Conservation (phyloP, 2,329 filamentous ascomycete species). For the Colletotrichum eremochloae region DNA sequence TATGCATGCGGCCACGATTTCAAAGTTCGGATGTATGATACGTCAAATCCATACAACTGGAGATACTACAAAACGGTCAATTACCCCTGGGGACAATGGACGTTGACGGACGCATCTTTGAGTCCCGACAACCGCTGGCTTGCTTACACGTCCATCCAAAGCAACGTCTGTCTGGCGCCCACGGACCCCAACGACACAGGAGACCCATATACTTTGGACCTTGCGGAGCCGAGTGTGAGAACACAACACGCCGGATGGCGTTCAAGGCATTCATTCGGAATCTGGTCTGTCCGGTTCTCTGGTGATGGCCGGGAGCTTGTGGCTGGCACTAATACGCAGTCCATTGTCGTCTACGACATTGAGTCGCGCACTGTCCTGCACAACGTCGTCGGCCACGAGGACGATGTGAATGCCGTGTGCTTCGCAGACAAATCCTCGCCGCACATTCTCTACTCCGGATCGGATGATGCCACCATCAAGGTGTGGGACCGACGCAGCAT, state of each 20-base stretch:
- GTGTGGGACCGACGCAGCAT: constrained; percentile 97
- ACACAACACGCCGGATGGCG: constrained; percentile 45
- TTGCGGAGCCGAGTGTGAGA: constrained; percentile 63
- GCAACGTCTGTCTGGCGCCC: constrained; percentile 84
- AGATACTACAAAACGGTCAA: constrained; percentile 91
- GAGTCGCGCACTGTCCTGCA: constrained; percentile 83
- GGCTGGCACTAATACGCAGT: constrained; percentile 83
- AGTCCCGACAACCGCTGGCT: constrained; percentile 93
- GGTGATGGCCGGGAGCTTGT: constrained; percentile 92
- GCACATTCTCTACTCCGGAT: constrained; percentile 95
- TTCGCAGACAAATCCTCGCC: constrained; percentile 91
- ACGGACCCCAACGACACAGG: constrained; percentile 87
- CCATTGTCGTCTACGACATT: constrained; percentile 92
- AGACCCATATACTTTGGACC: constrained; percentile 84
- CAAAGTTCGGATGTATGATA: constrained; percentile 96
- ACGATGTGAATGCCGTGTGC: constrained; percentile 97
- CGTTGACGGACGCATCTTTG: constrained; percentile 91
- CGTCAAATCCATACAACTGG: constrained; percentile 95
- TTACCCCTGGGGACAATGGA: constrained; percentile 93
- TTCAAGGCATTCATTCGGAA: constrained; percentile 64
- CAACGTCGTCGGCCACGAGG: constrained; percentile 80
- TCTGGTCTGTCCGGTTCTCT: constrained; percentile 94
- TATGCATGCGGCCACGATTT: constrained; percentile 94
- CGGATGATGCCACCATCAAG: constrained; percentile 92
- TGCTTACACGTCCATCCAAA: constrained; percentile 91